Conservation (phyloP, 352 stramenopile species). For the Globisporangium perplexum region DNA sequence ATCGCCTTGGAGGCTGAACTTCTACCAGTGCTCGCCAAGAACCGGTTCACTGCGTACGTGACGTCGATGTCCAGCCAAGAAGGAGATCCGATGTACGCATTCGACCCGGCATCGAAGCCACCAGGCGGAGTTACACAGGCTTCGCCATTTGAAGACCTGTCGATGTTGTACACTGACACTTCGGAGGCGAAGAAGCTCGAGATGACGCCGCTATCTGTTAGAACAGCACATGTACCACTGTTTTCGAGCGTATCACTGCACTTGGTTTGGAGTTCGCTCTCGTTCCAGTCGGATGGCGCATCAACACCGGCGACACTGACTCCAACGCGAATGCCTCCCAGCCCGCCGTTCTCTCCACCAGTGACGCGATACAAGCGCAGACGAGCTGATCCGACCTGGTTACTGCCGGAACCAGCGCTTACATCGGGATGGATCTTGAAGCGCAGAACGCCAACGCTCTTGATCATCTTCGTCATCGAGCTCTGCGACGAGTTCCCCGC, state of each 20-base stretch:
- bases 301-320: conserved; percentile 20
- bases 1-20: conserved; percentile 23
- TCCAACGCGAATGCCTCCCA: conserved; percentile 50
- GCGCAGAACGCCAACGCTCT: conserved; percentile 28
- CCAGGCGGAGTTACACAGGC: conserved; percentile 22
- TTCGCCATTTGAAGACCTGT: conserved; percentile 20
- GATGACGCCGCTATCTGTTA: conserved; percentile 12
- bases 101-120: conserved; percentile 27
- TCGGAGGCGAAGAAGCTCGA: conserved; percentile 29
- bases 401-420: conserved; percentile 27
- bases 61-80: conserved; percentile 70
- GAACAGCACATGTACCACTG: conserved; percentile 17
- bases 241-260: conserved; percentile 10
- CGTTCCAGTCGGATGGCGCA: conserved; percentile 28
- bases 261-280: conserved; percentile 18
- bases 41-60: conserved; percentile 48
- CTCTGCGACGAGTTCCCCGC: conserved; percentile 52
- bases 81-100: conserved; percentile 27
- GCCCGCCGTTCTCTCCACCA: conserved; percentile 55
- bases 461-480: conserved; percentile 15
- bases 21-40: conserved; percentile 20
- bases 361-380: conserved; percentile 50
- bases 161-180: conserved; percentile 24
- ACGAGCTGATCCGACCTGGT: conserved; percentile 42
- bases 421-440: conserved; percentile 36